These are phyloP conservation scores for Erodium texanum DNA, from an alignment of 441 rosid species.

Conservation along the genomic window DNA sequence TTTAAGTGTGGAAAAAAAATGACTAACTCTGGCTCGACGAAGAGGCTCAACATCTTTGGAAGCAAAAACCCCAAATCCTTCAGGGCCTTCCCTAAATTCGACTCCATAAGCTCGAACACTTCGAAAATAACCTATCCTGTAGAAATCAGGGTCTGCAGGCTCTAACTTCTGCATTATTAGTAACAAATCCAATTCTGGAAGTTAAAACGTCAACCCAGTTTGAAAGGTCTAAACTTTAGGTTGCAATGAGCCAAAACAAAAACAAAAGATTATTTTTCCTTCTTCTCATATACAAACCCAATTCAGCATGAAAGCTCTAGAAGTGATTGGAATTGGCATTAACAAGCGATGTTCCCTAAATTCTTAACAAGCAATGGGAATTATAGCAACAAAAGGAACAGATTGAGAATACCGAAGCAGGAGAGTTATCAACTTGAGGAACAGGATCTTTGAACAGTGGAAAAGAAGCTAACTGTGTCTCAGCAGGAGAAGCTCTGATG, in stretches of 20 bases:
- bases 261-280: not conserved
- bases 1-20: not conserved
- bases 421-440: constrained; percentile 25
- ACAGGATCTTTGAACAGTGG: constrained; percentile 37
- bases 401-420: constrained; percentile 24
- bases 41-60: constrained; percentile 77
- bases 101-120: constrained; percentile 84
- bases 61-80: constrained; percentile 85
- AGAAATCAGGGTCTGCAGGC: constrained; percentile 85
- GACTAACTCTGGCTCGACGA: constrained; percentile 78
- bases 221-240: not conserved
- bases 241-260: not conserved
- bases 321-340: not conserved
- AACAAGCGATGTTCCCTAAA: not conserved
- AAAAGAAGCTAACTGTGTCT: constrained; percentile 13
- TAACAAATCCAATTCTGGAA: not conserved
- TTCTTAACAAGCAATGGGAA: not conserved
- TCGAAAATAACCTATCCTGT: constrained; percentile 76
- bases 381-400: not conserved
- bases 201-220: not conserved
- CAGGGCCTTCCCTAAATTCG: constrained; percentile 81
- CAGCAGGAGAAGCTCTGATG: constrained; percentile 30
- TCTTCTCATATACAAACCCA: not conserved
- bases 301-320: not conserved
- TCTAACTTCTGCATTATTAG: constrained; percentile 22